Evolutionary conservation across 2,329 filamentous ascomycete genomes (phyloP).

Genomic region (Penicillium sp.): DNA sequence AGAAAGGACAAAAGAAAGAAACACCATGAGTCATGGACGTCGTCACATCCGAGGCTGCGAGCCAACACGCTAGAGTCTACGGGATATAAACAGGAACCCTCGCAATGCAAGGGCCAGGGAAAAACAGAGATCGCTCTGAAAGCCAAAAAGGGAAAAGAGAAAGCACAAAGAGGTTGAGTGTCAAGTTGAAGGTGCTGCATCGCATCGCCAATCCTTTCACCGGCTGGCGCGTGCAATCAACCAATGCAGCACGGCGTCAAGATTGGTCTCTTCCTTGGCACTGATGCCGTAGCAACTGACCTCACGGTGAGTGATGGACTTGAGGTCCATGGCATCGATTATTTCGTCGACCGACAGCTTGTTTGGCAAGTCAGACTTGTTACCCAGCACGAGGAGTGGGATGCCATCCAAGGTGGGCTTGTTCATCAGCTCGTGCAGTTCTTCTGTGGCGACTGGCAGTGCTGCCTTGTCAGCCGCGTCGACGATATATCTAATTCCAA

Average conservation of each 20-base stretch:
- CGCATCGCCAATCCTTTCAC: constrained; percentile 45
- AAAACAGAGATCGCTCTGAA: constrained; percentile 5
- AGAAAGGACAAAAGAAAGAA: not conserved
- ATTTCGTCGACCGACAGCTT: constrained; percentile 92
- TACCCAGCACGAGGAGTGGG: constrained; percentile 88
- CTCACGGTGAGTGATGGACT: constrained; percentile 84
- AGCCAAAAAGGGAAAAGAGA: constrained; percentile 10
- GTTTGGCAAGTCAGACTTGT: constrained; percentile 93
- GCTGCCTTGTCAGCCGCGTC: constrained; percentile 86
- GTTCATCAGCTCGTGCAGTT: constrained; percentile 84
- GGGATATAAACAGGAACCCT: constrained; percentile 18
- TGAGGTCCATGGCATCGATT: constrained; percentile 89
- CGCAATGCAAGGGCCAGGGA: constrained; percentile 2
- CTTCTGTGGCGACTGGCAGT: constrained; percentile 83
- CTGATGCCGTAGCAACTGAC: constrained; percentile 99
- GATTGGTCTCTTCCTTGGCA: constrained; percentile 97
- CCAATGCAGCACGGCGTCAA: constrained; percentile 96
- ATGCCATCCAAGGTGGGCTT: constrained; percentile 86
- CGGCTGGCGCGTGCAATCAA: constrained; percentile 85
- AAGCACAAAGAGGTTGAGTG: constrained; percentile 9
- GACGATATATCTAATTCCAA: constrained; percentile 73
- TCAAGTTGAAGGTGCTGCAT: not conserved
- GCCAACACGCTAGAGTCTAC: constrained; percentile 32
- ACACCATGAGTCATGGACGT: constrained; percentile 46
- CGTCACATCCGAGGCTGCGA: constrained; percentile 49